Percentiles rank a stretch among this genome's conserved stretches.
phyloP scores from a whole-genome alignment of 352 stramenopile species.

The Globisporangium lucens region DNA sequence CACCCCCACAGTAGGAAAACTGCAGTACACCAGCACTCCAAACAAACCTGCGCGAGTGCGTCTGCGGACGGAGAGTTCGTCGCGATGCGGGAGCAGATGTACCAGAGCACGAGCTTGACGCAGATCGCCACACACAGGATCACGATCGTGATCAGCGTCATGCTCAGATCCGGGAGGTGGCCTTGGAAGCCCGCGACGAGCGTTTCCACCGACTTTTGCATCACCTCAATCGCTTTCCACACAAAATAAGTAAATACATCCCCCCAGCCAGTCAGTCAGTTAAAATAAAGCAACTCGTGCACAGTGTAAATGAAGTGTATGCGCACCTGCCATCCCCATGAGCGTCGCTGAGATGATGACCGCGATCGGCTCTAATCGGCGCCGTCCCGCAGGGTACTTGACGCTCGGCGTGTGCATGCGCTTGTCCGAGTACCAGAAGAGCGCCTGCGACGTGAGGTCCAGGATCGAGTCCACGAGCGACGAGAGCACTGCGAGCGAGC shows the following conservation, averaged over 20 bases:
- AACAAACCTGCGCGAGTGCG: conserved; percentile 53
- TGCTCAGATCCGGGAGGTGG: conserved; percentile 61
- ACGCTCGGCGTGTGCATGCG: conserved; percentile 85
- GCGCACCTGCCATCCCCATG: conserved; percentile 93
- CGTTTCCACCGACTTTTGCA: conserved; percentile 89
- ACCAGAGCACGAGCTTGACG: conserved; percentile 83
- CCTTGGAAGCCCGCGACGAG: conserved; percentile 71
- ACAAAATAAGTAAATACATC: not conserved
- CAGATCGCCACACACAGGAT: conserved; percentile 72
- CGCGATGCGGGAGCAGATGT: conserved; percentile 69
- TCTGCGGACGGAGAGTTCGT: conserved; percentile 64
- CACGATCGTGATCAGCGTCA: conserved; percentile 58
- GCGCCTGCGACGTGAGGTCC: conserved; percentile 91
- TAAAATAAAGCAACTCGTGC: conserved; percentile 3
- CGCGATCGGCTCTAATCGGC: conserved; percentile 92
- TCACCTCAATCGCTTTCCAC: conserved; percentile 86
- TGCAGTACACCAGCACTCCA: not conserved
- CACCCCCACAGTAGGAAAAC: not conserved
- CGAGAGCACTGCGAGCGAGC: conserved; percentile 92
- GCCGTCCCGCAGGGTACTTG: conserved; percentile 92
- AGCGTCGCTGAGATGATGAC: conserved; percentile 96
- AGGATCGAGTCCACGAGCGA: conserved; percentile 93
- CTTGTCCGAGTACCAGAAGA: conserved; percentile 95
- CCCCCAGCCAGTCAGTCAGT: not conserved
- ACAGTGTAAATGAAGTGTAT: not conserved